Evolutionary conservation across 23 red algal genomes (phyloP).

Genomic region (Pyropia haitanensis): DNA sequence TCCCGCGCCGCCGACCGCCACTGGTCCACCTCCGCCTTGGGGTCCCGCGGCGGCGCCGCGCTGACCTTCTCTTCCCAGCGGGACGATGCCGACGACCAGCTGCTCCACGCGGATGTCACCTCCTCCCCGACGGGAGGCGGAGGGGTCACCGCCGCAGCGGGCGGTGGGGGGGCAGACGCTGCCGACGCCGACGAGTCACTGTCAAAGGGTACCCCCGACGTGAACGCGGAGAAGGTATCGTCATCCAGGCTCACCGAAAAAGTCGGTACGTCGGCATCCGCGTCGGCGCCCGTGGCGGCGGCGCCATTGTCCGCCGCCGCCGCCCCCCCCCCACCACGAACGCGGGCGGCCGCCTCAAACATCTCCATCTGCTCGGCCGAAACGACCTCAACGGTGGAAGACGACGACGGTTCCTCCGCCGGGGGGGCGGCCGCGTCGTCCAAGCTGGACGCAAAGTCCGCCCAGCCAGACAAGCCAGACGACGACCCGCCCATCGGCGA

Average conservation of each 20-base stretch:
- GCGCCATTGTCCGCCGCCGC: not conserved
- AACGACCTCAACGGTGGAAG: not conserved
- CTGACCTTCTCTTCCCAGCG: slow-evolving; percentile 13
- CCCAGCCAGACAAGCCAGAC: too few relatives aligned
- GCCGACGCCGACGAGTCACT: too few relatives aligned
- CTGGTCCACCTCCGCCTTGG: slow-evolving; percentile 64
- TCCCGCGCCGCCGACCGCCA: slow-evolving; percentile 47
- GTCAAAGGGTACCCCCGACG: too few relatives aligned
- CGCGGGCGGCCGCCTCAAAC: not conserved
- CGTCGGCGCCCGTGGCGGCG: not conserved
- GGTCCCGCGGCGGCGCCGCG: slow-evolving; percentile 14
- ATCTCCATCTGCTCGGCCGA: not conserved
- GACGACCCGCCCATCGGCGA: too few relatives aligned
- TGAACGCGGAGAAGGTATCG: too few relatives aligned
- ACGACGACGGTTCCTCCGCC: too few relatives aligned
- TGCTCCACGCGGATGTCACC: slow-evolving; percentile 18
- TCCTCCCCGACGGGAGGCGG: not conserved
- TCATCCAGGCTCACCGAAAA: too few relatives aligned
- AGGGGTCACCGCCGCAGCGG: too few relatives aligned
- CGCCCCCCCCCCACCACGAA: not conserved
- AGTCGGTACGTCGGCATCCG: not conserved
- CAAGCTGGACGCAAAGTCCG: too few relatives aligned
- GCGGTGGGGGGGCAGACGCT: too few relatives aligned
- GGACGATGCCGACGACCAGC: slow-evolving; percentile 17
- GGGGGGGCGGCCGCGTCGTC: too few relatives aligned